Percentiles rank a stretch among this genome's conserved stretches.
Evolutionary conservation across 371 early-diverging fungal genomes (phyloP).

Genomic region (Vairimorpha ceranae): DNA sequence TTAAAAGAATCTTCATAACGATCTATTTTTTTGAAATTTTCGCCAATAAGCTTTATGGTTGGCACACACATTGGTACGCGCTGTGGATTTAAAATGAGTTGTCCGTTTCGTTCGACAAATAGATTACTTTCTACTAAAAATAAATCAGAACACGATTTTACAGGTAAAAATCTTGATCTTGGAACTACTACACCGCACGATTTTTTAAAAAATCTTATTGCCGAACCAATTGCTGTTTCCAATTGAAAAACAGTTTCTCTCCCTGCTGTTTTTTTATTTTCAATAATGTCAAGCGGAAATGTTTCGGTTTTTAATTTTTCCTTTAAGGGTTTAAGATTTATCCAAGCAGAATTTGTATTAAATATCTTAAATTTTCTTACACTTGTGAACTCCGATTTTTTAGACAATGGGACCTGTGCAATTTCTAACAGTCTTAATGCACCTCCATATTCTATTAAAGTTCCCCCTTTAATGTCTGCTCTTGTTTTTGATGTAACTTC

Average conservation of each 20-base stretch:
- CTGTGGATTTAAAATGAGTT: conserved; percentile 77
- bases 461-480: conserved; percentile 99
- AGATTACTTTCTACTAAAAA: conserved; percentile 90
- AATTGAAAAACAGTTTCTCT: conserved; percentile 93
- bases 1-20: conserved; percentile 75
- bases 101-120: conserved; percentile 81
- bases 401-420: conserved; percentile 92
- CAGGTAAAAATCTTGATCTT: conserved; percentile 90
- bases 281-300: conserved; percentile 87
- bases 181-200: conserved; percentile 96
- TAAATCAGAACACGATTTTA: conserved; percentile 92
- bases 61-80: conserved; percentile 77
- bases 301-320: conserved; percentile 73
- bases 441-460: conserved; percentile 90
- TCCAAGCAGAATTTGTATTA: conserved; percentile 99
- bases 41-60: conserved; percentile 79
- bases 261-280: conserved; percentile 72
- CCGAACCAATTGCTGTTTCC: conserved; percentile 97
- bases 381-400: conserved; percentile 88
- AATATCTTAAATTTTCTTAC: conserved; percentile 99
- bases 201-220: conserved; percentile 89
- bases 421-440: conserved; percentile 87
- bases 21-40: conserved; percentile 83
- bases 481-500: conserved; percentile 98
- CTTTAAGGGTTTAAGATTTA: conserved; percentile 84